These are phyloP conservation scores for Chaetomium globosum DNA, from an alignment of 2,329 filamentous ascomycete genomes.

Conservation along the genomic window DNA sequence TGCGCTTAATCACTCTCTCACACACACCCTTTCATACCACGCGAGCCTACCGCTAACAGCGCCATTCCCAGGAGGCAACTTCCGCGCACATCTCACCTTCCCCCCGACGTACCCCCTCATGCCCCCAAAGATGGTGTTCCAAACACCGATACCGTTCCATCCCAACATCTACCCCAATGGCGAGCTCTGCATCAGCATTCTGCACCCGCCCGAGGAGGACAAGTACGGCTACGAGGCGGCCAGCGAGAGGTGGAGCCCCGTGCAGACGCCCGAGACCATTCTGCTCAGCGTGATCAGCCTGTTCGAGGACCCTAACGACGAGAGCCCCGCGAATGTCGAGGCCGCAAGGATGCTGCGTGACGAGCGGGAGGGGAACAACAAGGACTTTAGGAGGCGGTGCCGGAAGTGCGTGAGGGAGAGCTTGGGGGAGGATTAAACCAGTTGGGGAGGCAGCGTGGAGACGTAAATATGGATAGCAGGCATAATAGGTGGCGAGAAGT, in stretches of 20 bases:
- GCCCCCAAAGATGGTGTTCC: constrained; percentile 87
- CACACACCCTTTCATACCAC: constrained; percentile 5
- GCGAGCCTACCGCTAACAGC: constrained; percentile 15
- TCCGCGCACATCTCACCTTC: constrained; percentile 82
- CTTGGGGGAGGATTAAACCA: constrained; percentile 66
- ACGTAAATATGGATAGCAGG: not conserved
- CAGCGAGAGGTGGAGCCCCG: constrained; percentile 88
- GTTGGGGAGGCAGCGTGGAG: not conserved
- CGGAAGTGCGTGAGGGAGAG: constrained; percentile 80
- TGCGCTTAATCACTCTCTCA: constrained; percentile 46
- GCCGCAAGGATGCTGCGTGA: constrained; percentile 86
- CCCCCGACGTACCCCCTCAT: constrained; percentile 82
- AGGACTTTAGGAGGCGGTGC: constrained; percentile 78
- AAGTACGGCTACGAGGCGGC: constrained; percentile 91
- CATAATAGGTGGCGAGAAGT: not conserved
- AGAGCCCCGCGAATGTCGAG: constrained; percentile 93
- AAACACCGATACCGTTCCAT: constrained; percentile 82
- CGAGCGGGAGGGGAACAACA: constrained; percentile 62
- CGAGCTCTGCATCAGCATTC: constrained; percentile 92
- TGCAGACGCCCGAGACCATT: constrained; percentile 94
- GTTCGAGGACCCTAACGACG: constrained; percentile 89
- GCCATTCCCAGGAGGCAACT: constrained; percentile 73
- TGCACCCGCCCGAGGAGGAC: constrained; percentile 93
- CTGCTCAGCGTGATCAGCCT: constrained; percentile 89
- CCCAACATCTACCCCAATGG: constrained; percentile 90